These are phyloP conservation scores for Uronychia setigera DNA, from an alignment of 73 alveolate genomes.

Conservation along the genomic window DNA sequence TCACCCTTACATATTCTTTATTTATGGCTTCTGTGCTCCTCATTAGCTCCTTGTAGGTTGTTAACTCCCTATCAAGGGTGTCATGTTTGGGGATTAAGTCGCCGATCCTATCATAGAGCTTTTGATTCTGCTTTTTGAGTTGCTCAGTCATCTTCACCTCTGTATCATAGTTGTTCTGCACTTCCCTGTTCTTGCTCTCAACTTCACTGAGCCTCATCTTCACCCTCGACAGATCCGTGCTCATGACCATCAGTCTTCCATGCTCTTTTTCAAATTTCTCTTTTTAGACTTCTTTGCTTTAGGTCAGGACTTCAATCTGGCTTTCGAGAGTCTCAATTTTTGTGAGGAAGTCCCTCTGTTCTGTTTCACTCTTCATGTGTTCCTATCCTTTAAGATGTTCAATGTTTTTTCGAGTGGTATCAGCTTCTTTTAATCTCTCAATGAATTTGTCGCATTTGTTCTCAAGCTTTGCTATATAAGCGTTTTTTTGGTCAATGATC, in stretches of 20 bases:
- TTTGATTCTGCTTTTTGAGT: not conserved
- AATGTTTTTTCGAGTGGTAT: not conserved
- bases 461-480: not conserved
- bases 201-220: not conserved
- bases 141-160: not conserved
- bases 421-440: not conserved
- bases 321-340: not conserved
- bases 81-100: not conserved
- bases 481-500: not conserved
- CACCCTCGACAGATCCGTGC: not conserved
- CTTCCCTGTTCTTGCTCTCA: not conserved
- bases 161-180: not conserved
- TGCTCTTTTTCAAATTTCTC: not conserved
- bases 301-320: not conserved
- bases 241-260: not conserved
- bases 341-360: not conserved
- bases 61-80: not conserved
- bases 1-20: not conserved
- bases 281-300: not conserved
- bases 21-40: not conserved
- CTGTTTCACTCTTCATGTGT: not conserved
- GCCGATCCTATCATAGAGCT: not conserved
- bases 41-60: not conserved
- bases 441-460: not conserved
- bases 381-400: not conserved